Evolutionary conservation across 306 rosid genomes (phyloP).

Genomic region (Purshia tridentata): DNA sequence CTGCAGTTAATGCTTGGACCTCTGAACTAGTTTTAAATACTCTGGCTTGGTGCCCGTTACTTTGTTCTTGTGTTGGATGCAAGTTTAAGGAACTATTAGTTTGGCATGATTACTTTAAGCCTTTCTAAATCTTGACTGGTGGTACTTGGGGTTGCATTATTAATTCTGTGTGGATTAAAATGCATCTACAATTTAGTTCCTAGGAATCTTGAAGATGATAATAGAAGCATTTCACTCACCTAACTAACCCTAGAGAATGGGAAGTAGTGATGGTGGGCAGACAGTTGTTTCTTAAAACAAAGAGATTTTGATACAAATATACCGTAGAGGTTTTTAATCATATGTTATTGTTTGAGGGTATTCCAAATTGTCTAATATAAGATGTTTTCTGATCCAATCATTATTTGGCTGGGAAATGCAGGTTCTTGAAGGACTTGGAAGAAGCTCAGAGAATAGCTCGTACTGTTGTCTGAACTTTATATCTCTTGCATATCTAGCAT

Average conservation of each 20-base stretch:
- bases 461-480: conserved; percentile 44
- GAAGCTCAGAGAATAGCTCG: conserved; percentile 87
- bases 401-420: conserved; percentile 36
- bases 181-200: not conserved
- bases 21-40: not conserved
- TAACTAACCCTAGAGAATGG: not conserved
- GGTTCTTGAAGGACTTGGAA: conserved; percentile 94
- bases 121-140: not conserved
- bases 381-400: conserved; percentile 9
- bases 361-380: conserved; percentile 17
- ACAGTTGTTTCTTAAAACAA: not conserved
- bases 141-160: not conserved
- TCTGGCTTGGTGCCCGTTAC: not conserved
- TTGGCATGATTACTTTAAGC: not conserved
- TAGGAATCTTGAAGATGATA: not conserved
- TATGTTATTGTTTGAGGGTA: not conserved
- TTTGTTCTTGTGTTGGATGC: not conserved
- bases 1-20: conserved; percentile 11
- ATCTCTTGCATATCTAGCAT: conserved; percentile 26
- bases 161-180: not conserved
- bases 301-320: not conserved
- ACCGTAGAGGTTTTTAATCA: not conserved
- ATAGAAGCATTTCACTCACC: not conserved
- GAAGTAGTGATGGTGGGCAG: not conserved
- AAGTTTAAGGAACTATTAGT: not conserved